Conservation (phyloP, 2,329 filamentous ascomycete species). For the Fusarium poae region DNA sequence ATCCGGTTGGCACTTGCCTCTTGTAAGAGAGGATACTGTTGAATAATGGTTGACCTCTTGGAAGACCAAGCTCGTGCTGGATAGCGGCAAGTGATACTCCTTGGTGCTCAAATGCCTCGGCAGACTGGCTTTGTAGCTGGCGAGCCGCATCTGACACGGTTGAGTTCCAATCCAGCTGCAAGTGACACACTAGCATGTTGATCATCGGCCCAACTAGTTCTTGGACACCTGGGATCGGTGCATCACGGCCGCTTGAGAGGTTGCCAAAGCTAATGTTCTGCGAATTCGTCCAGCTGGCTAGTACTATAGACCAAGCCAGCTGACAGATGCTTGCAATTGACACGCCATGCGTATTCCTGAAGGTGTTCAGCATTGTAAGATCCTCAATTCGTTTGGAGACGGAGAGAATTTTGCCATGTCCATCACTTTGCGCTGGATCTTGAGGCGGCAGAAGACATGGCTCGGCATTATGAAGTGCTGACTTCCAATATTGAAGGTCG, state of each 20-base stretch:
- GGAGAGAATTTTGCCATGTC: constrained; percentile 3
- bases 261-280: constrained; percentile 6
- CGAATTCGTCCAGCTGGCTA: constrained; percentile 2
- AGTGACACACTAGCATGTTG: constrained; percentile 7
- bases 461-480: neutral
- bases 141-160: neutral
- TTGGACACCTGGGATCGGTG: constrained; percentile 1
- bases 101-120: constrained; percentile 3
- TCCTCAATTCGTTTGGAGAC: constrained; percentile 1
- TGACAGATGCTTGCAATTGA: constrained; percentile 1
- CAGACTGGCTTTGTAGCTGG: constrained; percentile 2
- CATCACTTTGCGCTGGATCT: neutral
- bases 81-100: constrained; percentile 4
- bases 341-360: neutral
- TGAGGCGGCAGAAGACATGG: constrained; percentile 8
- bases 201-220: constrained; percentile 9
- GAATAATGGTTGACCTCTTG: constrained; percentile 1
- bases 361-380: constrained; percentile 3
- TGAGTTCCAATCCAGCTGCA: neutral
- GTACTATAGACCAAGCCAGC: constrained; percentile 3
- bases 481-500: constrained; percentile 8
- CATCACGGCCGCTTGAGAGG: constrained; percentile 5
- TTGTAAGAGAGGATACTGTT: constrained; percentile 7
- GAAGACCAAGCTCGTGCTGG: constrained; percentile 4
- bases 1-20: neutral